Base-by-base conservation (phyloP, 1,284 basidiomycete genomes). In the Heterobasidion occidentale region DNA sequence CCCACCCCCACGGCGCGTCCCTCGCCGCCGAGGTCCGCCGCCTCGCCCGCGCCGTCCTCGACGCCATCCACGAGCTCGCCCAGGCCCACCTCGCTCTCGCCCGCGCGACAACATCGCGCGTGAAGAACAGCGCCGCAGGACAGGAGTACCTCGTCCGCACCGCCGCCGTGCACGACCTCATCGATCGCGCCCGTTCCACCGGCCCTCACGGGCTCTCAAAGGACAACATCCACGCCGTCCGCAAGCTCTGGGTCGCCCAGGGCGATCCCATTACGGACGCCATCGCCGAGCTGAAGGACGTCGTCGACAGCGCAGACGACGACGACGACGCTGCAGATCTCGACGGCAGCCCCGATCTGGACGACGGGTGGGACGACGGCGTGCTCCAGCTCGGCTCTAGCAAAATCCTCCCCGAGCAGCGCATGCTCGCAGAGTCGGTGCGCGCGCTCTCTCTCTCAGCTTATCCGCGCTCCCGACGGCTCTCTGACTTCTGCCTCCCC, bases 311-410 rank as follows among this genome's bases (percentile, higher is more conserved):
- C 35, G 20, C 49, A 2, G 49, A 36, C 55, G 66, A 61, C 3
- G 64, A 62, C 9, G 60, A 42, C 14, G 65, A 73, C 46, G 54
- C 58, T 2, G 61, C 67, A 19, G 27, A 12, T 9, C 17, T 20
- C 7, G 51, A 38, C 12, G 65, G 65, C 3, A 54, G 58, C 2
- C 61, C 67, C 11, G 35, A 17, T 12, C 15, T n/a, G 14, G 75
- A 79, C 57, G 81, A 84, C 62, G 86, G 83, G 9, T 88, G 84
- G 85, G 79, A 78, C 58, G 87, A 88, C 60, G 70, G 88, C 11
- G 86, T 81, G 3, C 67, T 88, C 14, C 56, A 59, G 46, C 27
- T 59, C 42, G 44, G 52, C 20, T 38, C 27, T 8, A 7, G 34
- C 36, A 50, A 58, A 27, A 44, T 44, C 35, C 47, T 36, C 7